Base-by-base conservation (phyloP, 768 basidiomycete species). In the Kwoniella botswanensis region DNA sequence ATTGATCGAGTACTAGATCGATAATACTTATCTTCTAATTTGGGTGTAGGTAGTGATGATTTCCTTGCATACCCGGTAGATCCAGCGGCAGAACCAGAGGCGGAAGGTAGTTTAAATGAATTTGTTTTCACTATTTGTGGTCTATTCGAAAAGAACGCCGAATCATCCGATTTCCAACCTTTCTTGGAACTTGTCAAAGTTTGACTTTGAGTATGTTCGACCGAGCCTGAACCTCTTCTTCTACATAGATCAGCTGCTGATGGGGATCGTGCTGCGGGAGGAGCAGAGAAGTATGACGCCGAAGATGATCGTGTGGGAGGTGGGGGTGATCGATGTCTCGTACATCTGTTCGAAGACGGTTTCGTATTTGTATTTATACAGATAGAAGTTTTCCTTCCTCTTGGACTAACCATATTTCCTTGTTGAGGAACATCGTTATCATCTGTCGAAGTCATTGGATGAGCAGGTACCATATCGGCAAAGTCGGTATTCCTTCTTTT, bases 81-180 rank as follows among this genome's bases (percentile, higher is more conserved):
- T 29, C 50, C 53, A 18, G 54, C 11, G 13, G 63, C 12, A 15
- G 21, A 12, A 6, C 41, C 21, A 7, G n/a, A 58, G 10, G 67
- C 67, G 1, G 67, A 68, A 46, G 67, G 67, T 21, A 68, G 55
- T 17, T 56, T 52, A 54, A 68, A 63, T 13, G 53, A 46, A 22
- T 41, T 29, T 0, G 60, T 55, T n/a, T 67, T 29, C 53, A n/a
- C 13, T 18, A 43, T 46, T 2, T 42, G n/a, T n/a, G 60, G 13
- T 44, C 46, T 73, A 44, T 64, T 71, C 53, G 69, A 63, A 35
- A 71, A 66, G 21, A 71, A 71, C 4, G 64, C 70, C 44, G 63
- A 71, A 63, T 71, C 70, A 41, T 71, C 70, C 7, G 70, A 70
- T 53, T 53, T 63, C 68, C 68, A 70, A 7, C 68, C 68, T 44